Evolutionary conservation across 2,329 filamentous ascomycete species (phyloP).

Genomic region (Didymella pomorum): DNA sequence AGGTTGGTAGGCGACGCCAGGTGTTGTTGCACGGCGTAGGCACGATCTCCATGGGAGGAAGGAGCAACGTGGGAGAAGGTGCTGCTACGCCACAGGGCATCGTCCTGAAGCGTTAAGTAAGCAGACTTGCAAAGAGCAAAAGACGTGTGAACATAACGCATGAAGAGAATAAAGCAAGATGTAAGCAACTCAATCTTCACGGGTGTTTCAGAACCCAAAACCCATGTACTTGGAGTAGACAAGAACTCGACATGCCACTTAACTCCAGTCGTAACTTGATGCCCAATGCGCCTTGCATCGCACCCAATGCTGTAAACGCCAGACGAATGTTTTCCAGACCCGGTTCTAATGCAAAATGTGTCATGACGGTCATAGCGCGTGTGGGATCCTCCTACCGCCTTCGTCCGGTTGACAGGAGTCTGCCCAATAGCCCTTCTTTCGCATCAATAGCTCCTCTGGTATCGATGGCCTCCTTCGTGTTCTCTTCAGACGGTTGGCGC

Average conservation of each 20-base stretch:
- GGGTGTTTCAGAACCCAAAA: slow-evolving; percentile 5
- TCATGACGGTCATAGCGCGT: slow-evolving; percentile 17
- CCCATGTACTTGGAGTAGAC: slow-evolving; percentile 5
- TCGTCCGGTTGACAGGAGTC: slow-evolving; percentile 1
- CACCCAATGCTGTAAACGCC: slow-evolving; percentile 19
- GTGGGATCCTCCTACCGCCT: slow-evolving; percentile 1
- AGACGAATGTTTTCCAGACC: slow-evolving; percentile 4
- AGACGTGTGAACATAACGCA: neutral
- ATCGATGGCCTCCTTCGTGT: neutral
- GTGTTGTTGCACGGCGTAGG: neutral
- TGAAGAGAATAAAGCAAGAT: neutral
- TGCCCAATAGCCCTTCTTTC: slow-evolving; percentile 2
- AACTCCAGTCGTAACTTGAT: slow-evolving; percentile 11
- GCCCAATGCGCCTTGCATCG: slow-evolving; percentile 8
- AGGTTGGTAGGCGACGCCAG: too few species aligned
- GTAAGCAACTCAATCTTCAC: neutral
- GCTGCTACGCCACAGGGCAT: neutral
- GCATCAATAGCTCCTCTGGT: neutral
- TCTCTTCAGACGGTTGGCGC: slow-evolving; percentile 2
- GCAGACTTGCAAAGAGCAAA: neutral
- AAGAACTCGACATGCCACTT: slow-evolving; percentile 4
- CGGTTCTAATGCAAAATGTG: slow-evolving; percentile 22
- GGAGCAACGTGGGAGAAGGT: neutral
- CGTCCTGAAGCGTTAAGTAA: neutral
- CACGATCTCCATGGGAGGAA: neutral